phyloP scores from a whole-genome alignment of 139 green algal species.

The Parachlorella kessleri region DNA sequence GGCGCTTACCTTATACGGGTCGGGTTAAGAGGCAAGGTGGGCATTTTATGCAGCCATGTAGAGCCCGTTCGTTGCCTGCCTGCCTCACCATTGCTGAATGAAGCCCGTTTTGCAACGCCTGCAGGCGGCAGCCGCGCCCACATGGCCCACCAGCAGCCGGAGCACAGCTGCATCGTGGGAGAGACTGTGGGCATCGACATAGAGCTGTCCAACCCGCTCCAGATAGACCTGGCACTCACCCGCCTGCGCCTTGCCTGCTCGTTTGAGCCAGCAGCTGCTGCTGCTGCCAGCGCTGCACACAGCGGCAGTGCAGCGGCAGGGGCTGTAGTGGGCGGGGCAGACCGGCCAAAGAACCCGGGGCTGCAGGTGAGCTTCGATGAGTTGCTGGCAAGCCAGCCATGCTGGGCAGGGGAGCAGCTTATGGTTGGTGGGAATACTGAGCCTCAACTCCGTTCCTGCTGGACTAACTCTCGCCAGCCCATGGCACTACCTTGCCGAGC shows the following conservation, averaged over 20 bases:
- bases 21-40: too few species aligned
- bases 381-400: too few species aligned
- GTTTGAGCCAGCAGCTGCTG: slow-evolving; percentile 39
- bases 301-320: slow-evolving; percentile 23
- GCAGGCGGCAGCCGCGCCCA: slow-evolving; percentile 39
- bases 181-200: slow-evolving; percentile 78
- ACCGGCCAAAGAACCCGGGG: background rate
- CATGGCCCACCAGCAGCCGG: slow-evolving; percentile 40
- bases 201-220: slow-evolving; percentile 80
- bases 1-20: too few species aligned
- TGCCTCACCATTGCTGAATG: too few species aligned
- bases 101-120: too few species aligned
- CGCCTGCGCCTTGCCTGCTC: slow-evolving; percentile 69
- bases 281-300: slow-evolving; percentile 22
- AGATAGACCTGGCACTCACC: slow-evolving; percentile 63
- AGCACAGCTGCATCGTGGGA: slow-evolving; percentile 56
- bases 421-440: too few species aligned
- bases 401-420: background rate
- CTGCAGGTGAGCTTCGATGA: too few species aligned
- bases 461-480: too few species aligned
- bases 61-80: too few species aligned
- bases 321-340: slow-evolving; percentile 23
- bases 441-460: too few species aligned
- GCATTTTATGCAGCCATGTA: too few species aligned
- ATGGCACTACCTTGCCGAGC: too few species aligned